Evolutionary conservation across 306 rosid genomes (phyloP).

Genomic region (Dryas alaskensis): DNA sequence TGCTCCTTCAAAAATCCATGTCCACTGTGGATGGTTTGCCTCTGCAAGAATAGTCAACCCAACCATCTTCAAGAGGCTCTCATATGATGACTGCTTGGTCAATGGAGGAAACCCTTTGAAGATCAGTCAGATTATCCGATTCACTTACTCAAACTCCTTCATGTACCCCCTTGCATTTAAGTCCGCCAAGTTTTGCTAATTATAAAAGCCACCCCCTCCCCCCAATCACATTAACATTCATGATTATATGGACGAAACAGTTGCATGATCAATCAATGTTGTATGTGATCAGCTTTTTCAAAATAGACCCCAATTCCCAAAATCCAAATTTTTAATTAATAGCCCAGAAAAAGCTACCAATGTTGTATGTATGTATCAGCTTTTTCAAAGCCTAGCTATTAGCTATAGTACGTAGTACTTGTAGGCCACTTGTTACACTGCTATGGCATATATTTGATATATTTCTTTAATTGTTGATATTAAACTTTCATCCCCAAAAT

Average conservation of each 20-base stretch:
- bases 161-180: slow-evolving; percentile 58
- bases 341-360: background rate
- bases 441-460: background rate
- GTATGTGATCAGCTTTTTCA: no score
- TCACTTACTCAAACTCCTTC: slow-evolving; percentile 62
- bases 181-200: slow-evolving; percentile 57
- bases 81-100: slow-evolving; percentile 63
- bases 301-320: background rate
- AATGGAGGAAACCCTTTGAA: slow-evolving; percentile 56
- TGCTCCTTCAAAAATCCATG: slow-evolving; percentile 52
- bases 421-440: background rate
- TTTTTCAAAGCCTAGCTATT: background rate
- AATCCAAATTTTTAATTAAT: background rate
- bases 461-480: background rate
- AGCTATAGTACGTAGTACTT: background rate
- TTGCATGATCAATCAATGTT: no score
- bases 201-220: no score
- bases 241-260: no score
- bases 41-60: slow-evolving; percentile 57
- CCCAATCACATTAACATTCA: no score
- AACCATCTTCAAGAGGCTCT: slow-evolving; percentile 55
- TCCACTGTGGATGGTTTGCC: slow-evolving; percentile 79
- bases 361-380: background rate
- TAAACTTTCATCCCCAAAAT: background rate
- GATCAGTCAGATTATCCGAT: slow-evolving; percentile 43